Conservation (phyloP, 2,329 filamentous ascomycete species). For the Raffaelea ambrosiae region DNA sequence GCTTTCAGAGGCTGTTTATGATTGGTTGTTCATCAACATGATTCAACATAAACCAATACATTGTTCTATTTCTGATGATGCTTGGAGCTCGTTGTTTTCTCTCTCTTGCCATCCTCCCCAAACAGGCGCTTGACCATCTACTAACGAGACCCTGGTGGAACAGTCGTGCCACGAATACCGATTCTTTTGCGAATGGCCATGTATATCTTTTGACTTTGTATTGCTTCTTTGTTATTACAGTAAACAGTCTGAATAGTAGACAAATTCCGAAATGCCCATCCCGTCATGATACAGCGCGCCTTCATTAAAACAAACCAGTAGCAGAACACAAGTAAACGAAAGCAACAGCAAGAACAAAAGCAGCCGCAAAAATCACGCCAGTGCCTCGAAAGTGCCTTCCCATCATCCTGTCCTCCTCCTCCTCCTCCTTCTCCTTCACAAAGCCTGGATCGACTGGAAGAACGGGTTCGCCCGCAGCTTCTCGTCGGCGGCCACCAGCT, state of each 20-base stretch:
- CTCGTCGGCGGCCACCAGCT: conserved; percentile 67
- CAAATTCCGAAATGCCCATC: conserved; percentile 1
- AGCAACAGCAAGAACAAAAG: not conserved
- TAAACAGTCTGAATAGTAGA: conserved; percentile 1
- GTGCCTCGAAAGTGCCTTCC: no score
- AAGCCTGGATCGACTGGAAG: conserved; percentile 55
- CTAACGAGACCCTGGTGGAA: no score
- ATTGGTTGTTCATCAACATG: conserved; percentile 10
- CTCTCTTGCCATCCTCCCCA: not conserved
- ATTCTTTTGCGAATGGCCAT: not conserved
- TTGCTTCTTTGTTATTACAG: not conserved
- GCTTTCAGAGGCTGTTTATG: conserved; percentile 15
- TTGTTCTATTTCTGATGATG: conserved; percentile 8
- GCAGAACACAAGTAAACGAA: not conserved
- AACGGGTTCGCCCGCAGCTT: conserved; percentile 58
- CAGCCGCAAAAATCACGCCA: not conserved
- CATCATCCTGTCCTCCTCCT: not conserved
- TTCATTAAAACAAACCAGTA: not conserved
- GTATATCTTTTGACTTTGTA: conserved; percentile 4
- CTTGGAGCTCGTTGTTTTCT: not conserved
- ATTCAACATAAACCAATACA: conserved; percentile 10
- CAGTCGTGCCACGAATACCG: no score
- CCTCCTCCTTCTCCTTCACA: conserved; percentile 30
- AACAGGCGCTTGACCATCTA: no score
- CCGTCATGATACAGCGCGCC: not conserved